Base-by-base conservation (phyloP, 2,329 filamentous ascomycete genomes). In the Ophiosphaerella korrae region DNA sequence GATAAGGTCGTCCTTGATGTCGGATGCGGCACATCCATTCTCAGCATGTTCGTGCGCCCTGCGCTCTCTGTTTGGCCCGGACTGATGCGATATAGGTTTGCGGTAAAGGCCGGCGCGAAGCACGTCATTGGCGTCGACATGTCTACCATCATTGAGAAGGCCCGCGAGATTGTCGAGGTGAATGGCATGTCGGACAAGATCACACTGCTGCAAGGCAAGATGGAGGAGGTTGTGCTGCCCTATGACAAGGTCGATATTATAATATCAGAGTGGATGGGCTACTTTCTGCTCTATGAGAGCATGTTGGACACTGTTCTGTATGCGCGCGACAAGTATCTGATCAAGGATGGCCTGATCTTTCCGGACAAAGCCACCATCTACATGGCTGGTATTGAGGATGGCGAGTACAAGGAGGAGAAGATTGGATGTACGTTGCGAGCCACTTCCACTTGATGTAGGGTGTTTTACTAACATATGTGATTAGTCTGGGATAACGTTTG, bases 221-320 rank as follows among this genome's bases (percentile, higher is more conserved):
- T 99, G 94, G 94, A 99, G 81, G 94, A 99, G 80, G 92, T 99
- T 39, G 82, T 89, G 70, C 82, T 99, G 57, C 94, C 94, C 16
- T 96, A 89, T 77, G 88, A 91, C 70, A 90, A 97, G 78, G 94
- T 99, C 61, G 94, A 99, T 73, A 99, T 99, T 74, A 99, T 99
- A 79, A 96, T 99, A 75, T 97, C 93, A 2, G 94, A 99, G 82
- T 99, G 94, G 94, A 99, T 99, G 94, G 94, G 94, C 31, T 99
- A 99, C 81, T 97, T 97, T 82, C 81, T 99, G 45, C 86, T 99
- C 55, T 99, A 99, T 78, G 94, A 99, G 85, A 90, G 85, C 84
- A 99, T 99, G 94, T 78, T 99, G 71, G 94, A 99, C 80, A 99
- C 94, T 29, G 94, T 99, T 43, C 84, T 99, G 52, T 97, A 97